Percentiles rank a stretch among this genome's conserved stretches.
Conservation (phyloP, 2,329 filamentous ascomycete genomes). For the Neocucurbitaria cava region DNA sequence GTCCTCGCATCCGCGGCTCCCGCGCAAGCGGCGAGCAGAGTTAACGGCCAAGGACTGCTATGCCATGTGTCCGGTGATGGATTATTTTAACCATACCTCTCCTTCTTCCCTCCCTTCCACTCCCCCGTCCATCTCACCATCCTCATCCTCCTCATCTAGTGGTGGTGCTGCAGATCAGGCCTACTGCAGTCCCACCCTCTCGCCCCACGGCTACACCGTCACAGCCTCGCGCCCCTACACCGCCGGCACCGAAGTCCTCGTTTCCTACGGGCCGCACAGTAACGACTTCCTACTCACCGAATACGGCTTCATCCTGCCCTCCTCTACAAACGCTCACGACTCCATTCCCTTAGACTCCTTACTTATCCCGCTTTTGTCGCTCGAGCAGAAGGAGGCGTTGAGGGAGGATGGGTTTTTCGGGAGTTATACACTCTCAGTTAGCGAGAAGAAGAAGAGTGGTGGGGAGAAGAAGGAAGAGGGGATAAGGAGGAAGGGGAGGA, state of each 20-base stretch:
- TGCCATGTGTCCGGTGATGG: constrained; percentile 74
- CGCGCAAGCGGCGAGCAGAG: constrained; percentile 48
- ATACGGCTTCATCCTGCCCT: constrained; percentile 64
- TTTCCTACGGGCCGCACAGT: constrained; percentile 73
- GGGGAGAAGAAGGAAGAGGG: not conserved
- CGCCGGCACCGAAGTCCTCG: constrained; percentile 69
- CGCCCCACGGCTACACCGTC: constrained; percentile 62
- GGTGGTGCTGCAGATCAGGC: too few relatives aligned
- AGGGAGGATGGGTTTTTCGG: constrained; percentile 54
- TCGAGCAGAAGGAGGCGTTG: constrained; percentile 44
- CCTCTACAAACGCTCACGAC: too few relatives aligned
- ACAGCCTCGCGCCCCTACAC: constrained; percentile 59
- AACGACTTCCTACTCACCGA: constrained; percentile 77
- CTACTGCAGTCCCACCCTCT: too few relatives aligned
- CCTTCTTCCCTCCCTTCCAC: too few relatives aligned
- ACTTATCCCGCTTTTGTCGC: too few relatives aligned
- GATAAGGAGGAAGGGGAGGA: too few relatives aligned
- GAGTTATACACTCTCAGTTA: constrained; percentile 28
- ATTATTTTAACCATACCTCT: constrained; percentile 76
- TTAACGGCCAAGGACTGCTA: constrained; percentile 64
- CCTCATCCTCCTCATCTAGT: too few relatives aligned
- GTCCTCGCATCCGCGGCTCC: constrained; percentile 49
- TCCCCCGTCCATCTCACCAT: too few relatives aligned
- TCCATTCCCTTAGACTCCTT: too few relatives aligned
- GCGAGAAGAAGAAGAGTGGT: too few relatives aligned